Conservation (phyloP, 2,329 filamentous ascomycete species). For the Pseudocercospora vitis region DNA sequence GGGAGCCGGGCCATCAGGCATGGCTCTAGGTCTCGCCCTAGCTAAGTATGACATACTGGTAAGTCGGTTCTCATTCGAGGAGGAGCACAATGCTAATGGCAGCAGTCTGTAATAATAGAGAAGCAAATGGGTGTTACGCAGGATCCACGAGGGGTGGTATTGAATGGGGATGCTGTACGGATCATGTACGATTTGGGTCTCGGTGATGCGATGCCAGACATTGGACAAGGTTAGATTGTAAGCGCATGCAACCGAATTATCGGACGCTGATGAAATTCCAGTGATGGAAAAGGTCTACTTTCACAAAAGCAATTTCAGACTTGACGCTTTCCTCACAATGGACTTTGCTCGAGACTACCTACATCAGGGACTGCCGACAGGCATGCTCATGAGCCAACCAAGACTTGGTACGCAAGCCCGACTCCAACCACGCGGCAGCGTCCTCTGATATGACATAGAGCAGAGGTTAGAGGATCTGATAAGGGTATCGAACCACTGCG, state of each 20-base stretch:
- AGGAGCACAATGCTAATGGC: too few species aligned
- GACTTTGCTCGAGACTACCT: slow-evolving; percentile 8
- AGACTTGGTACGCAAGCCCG: slow-evolving; percentile 7
- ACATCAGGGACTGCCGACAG: slow-evolving; percentile 10
- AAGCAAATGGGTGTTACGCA: slow-evolving; percentile 9
- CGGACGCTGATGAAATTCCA: not conserved
- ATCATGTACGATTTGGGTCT: slow-evolving; percentile 11
- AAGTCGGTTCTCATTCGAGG: too few species aligned
- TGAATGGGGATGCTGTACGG: slow-evolving; percentile 11
- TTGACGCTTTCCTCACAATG: slow-evolving; percentile 2
- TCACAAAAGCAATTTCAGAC: slow-evolving; percentile 1
- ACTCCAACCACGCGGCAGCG: not conserved
- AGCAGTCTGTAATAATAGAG: slow-evolving; percentile 12
- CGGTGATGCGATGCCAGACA: slow-evolving; percentile 8
- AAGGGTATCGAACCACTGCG: not conserved
- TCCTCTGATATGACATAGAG: not conserved
- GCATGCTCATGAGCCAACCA: slow-evolving; percentile 15
- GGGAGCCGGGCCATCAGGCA: slow-evolving; percentile 6
- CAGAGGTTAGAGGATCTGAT: not conserved
- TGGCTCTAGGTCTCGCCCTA: slow-evolving; percentile 7
- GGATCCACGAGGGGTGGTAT: slow-evolving; percentile 16
- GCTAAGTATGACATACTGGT: slow-evolving; percentile 2
- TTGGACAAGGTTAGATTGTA: slow-evolving; percentile 11
- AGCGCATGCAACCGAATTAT: not conserved
- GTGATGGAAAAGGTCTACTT: slow-evolving; percentile 10